Percentiles rank a stretch among this genome's conserved stretches.
Conservation (phyloP, 2,329 filamentous ascomycete genomes). For the Fusarium nematophilum region DNA sequence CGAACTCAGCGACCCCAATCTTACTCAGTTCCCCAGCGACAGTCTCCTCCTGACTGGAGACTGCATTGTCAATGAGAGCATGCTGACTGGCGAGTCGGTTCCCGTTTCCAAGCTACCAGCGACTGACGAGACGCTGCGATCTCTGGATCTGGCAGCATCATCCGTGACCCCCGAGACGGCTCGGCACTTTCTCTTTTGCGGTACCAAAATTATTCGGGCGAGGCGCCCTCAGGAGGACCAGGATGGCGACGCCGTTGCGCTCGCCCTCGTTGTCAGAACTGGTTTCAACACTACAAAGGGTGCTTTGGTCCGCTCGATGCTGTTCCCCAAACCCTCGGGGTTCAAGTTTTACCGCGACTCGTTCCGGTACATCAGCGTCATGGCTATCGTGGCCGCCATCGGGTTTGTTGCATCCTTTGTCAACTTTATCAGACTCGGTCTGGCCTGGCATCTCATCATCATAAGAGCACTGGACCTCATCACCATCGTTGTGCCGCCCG, state of each 20-base stretch:
- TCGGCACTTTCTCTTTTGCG: slow-evolving; percentile 91
- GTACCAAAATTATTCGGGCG: slow-evolving; percentile 94
- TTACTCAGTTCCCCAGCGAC: slow-evolving; percentile 91
- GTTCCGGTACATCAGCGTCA: slow-evolving; percentile 97
- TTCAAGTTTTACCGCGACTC: slow-evolving; percentile 99
- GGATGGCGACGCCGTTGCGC: slow-evolving; percentile 87
- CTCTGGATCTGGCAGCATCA: slow-evolving; percentile 82
- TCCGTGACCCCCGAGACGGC: slow-evolving; percentile 86
- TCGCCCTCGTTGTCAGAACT: slow-evolving; percentile 92
- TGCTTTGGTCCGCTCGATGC: slow-evolving; percentile 93
- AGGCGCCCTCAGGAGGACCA: slow-evolving; percentile 87
- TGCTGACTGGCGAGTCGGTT: slow-evolving; percentile 97
- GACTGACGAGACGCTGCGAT: slow-evolving; percentile 80
- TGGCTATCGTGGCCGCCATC: slow-evolving; percentile 85
- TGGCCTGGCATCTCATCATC: slow-evolving; percentile 91
- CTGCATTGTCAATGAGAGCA: slow-evolving; percentile 99
- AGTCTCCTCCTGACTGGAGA: slow-evolving; percentile 92
- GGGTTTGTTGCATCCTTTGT: slow-evolving; percentile 92
- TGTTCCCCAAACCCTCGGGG: slow-evolving; percentile 97
- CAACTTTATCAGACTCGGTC: slow-evolving; percentile 87
- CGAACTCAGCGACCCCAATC: slow-evolving; percentile 92
- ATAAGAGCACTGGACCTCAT: slow-evolving; percentile 94
- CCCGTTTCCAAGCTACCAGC: slow-evolving; percentile 93
- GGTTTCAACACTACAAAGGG: slow-evolving; percentile 99
- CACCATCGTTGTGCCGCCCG: slow-evolving; percentile 96